phyloP scores from a whole-genome alignment of 2,329 filamentous ascomycete species.

The Talaromyces amestolkiae region DNA sequence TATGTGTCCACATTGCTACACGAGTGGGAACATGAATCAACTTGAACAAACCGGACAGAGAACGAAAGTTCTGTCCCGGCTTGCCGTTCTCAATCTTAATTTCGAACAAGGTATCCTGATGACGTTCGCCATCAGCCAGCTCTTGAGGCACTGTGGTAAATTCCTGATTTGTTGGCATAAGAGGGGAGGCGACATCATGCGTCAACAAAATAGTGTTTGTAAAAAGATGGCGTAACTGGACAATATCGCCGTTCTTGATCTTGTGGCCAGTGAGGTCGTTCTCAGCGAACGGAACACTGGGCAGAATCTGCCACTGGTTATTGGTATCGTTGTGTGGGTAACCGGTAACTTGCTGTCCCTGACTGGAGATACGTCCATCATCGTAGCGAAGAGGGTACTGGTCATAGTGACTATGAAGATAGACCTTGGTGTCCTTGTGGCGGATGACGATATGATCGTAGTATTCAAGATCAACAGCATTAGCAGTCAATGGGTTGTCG shows the following conservation, averaged over 20 bases:
- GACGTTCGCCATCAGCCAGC: constrained; percentile 69
- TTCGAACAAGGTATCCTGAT: constrained; percentile 90
- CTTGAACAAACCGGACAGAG: constrained; percentile 90
- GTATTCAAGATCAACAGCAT: constrained; percentile 83
- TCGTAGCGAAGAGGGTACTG: constrained; percentile 92
- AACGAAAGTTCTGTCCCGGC: constrained; percentile 77
- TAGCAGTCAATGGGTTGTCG: constrained; percentile 89
- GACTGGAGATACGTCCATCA: constrained; percentile 93
- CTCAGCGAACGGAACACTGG: constrained; percentile 54
- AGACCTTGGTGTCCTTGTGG: constrained; percentile 97
- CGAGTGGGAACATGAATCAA: constrained; percentile 91
- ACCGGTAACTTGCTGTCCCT: constrained; percentile 96
- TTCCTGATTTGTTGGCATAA: constrained; percentile 95
- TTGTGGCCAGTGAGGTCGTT: constrained; percentile 58
- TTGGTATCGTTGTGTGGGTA: constrained; percentile 99
- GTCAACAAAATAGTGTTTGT: constrained; percentile 86
- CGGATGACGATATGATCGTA: constrained; percentile 82
- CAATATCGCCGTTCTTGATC: constrained; percentile 79
- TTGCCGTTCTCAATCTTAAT: constrained; percentile 87
- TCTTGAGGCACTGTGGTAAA: constrained; percentile 80
- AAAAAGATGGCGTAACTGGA: constrained; percentile 80
- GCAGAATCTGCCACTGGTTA: constrained; percentile 95
- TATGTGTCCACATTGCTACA: constrained; percentile 99
- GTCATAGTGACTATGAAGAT: constrained; percentile 89
- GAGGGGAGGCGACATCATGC: constrained; percentile 95